Evolutionary conservation across 2,329 filamentous ascomycete genomes (phyloP), one percentile per base, ranked within the genome.

Genomic region (Thelonectria discophora): DNA sequence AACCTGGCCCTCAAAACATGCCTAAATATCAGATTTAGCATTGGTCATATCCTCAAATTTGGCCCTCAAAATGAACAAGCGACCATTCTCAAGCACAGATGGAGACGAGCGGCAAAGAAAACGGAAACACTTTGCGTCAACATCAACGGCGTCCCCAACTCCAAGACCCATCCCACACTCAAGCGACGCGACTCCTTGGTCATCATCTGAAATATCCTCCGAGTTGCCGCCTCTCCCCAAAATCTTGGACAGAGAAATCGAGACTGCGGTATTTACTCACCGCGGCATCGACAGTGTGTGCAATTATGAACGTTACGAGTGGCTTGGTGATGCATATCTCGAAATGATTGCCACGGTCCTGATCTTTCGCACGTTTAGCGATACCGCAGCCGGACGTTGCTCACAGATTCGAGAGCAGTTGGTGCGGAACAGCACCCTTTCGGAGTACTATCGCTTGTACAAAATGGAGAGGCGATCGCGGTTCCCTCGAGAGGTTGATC

Each of bases 301-400:
- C 24, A 77, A 76, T 70, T 97, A 97, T 76, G 94, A 97, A 72
- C 86, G 87, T 17, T 86, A 97, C 7, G 94, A 98, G 76, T 93
- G 94, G 79, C 82, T 97, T 8, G 94, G 94, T 7, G 94, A 98
- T 74, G 90, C 92, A 18, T 94, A 94, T 69, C 81, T 97, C 53
- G 91, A 96, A 72, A 78, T 93, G 53, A 87, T 93, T 48, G 87
- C 93, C 6, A 89, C 91, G 0, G 85, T 87, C 17, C 82, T 96
- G 53, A 90, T 98, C 62, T 92, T 88, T 76, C 81, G 88, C 60
- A 91, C 87, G 9, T 95, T 94, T 71, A 82, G 84, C 1, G 78
- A 83, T 12, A 80, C 92, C 10, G 74, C 86, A 0, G 83, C 90
- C 0, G 93, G 93, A 3, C 85, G 88, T 62, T 87, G 88, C 69